These are phyloP conservation scores for Podosphaera xanthii DNA, from an alignment of 2,329 filamentous ascomycete genomes.

Conservation along the genomic window DNA sequence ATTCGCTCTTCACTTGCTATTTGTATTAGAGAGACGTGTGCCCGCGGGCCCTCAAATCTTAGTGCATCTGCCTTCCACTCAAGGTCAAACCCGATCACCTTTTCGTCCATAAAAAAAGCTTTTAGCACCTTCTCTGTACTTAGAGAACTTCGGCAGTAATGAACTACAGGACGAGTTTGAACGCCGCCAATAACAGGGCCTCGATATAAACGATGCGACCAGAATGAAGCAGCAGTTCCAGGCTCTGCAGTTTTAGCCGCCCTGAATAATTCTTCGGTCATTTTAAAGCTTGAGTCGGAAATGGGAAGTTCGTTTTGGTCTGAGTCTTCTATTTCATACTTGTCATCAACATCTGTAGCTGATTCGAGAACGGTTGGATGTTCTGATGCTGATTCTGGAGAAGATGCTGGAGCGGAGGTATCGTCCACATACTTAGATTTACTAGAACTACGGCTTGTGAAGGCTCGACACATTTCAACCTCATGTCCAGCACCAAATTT, in stretches of 20 bases:
- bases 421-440: too few relatives aligned
- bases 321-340: constrained; percentile 5
- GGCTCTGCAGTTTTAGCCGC: constrained; percentile 24
- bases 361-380: background rate
- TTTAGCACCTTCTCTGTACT: constrained; percentile 43
- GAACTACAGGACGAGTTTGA: constrained; percentile 30
- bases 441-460: too few relatives aligned
- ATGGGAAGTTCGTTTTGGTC: constrained; percentile 17
- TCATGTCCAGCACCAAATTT: too few relatives aligned
- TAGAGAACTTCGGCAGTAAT: constrained; percentile 51
- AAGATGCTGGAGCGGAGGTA: too few relatives aligned
- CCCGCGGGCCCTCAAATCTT: constrained; percentile 27
- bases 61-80: constrained; percentile 48
- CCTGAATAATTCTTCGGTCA: constrained; percentile 23
- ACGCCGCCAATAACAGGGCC: constrained; percentile 24
- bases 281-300: constrained; percentile 23
- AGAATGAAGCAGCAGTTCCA: constrained; percentile 31
- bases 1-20: constrained; percentile 56
- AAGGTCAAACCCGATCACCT: constrained; percentile 67
- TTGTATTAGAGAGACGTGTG: constrained; percentile 64
- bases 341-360: background rate
- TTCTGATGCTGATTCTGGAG: too few relatives aligned
- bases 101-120: constrained; percentile 42
- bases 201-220: constrained; percentile 47
- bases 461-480: too few relatives aligned